Evolutionary conservation across 2,329 filamentous ascomycete genomes (phyloP).

Genomic region (Penicillium sp.): DNA sequence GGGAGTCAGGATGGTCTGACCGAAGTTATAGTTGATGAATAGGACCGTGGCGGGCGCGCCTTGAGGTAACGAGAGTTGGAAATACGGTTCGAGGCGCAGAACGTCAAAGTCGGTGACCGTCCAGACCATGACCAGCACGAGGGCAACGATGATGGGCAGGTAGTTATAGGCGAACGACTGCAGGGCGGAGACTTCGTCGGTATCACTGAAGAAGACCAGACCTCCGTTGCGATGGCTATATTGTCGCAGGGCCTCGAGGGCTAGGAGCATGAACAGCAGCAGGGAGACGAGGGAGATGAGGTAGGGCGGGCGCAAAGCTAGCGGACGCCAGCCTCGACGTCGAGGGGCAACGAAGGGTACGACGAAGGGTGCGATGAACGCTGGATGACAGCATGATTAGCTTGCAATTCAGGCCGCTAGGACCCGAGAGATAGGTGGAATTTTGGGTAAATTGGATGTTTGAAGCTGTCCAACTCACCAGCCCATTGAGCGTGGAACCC

Average conservation of each 20-base stretch:
- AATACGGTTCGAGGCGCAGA: slow-evolving; percentile 57
- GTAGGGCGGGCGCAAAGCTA: slow-evolving; percentile 41
- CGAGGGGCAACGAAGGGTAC: slow-evolving; percentile 10
- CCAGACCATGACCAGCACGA: slow-evolving; percentile 56
- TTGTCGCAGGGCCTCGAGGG: slow-evolving; percentile 38
- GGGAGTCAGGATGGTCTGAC: slow-evolving; percentile 44
- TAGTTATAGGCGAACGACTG: slow-evolving; percentile 47
- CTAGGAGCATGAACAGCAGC: slow-evolving; percentile 32
- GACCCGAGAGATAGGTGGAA: background rate
- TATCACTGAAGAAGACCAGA: slow-evolving; percentile 39
- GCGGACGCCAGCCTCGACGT: slow-evolving; percentile 39
- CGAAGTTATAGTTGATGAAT: slow-evolving; percentile 47
- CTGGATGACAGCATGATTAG: slow-evolving; percentile 8
- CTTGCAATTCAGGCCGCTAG: background rate
- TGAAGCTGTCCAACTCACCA: slow-evolving; percentile 22
- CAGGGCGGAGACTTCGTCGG: slow-evolving; percentile 34
- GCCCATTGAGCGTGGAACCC: slow-evolving; percentile 25
- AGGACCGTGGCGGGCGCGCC: slow-evolving; percentile 42
- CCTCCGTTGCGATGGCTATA: slow-evolving; percentile 39
- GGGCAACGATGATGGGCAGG: slow-evolving; percentile 52
- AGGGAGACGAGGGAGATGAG: slow-evolving; percentile 35
- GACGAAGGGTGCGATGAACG: slow-evolving; percentile 24
- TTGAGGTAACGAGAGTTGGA: slow-evolving; percentile 45
- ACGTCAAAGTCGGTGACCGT: slow-evolving; percentile 58
- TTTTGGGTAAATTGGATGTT: background rate